phyloP scores from a whole-genome alignment of 2,329 filamentous ascomycete species.

The Coniochaeta sp. region DNA sequence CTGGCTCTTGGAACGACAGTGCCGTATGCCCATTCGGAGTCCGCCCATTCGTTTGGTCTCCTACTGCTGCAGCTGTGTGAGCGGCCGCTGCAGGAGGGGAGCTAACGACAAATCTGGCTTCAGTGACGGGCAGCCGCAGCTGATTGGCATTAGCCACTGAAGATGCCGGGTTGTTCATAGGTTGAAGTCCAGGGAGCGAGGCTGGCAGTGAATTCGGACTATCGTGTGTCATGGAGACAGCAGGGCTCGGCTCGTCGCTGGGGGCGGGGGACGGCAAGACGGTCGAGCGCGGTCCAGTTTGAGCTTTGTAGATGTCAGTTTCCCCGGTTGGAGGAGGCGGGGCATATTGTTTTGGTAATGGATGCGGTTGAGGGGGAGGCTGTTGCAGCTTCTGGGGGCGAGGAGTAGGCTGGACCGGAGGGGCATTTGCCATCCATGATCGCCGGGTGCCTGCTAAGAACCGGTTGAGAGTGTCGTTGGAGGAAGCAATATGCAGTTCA shows the following conservation, averaged over 20 bases:
- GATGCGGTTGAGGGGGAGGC: background rate
- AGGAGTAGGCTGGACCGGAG: conserved; percentile 7
- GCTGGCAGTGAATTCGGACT: conserved; percentile 21
- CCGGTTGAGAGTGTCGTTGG: conserved; percentile 16
- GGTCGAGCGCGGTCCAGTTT: background rate
- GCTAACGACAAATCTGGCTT: conserved; percentile 17
- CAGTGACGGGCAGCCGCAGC: conserved; percentile 11
- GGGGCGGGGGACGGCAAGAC: conserved; percentile 52
- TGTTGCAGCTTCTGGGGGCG: background rate
- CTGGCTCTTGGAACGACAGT: background rate
- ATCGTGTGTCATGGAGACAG: conserved; percentile 23
- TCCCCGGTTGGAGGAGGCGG: background rate
- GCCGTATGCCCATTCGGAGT: background rate
- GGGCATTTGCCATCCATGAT: conserved; percentile 12
- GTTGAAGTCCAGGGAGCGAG: conserved; percentile 20
- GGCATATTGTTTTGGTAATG: conserved; percentile 2
- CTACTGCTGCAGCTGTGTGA: background rate
- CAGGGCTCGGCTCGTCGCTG: conserved; percentile 52
- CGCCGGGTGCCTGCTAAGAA: conserved; percentile 15
- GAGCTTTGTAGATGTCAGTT: background rate
- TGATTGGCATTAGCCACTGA: background rate
- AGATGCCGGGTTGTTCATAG: conserved; percentile 9
- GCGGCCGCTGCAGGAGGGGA: background rate
- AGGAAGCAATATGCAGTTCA: conserved; percentile 7
- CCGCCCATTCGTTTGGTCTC: background rate